phyloP scores from a whole-genome alignment of 108 stramenopile species.

The Nitzschia sp. region DNA sequence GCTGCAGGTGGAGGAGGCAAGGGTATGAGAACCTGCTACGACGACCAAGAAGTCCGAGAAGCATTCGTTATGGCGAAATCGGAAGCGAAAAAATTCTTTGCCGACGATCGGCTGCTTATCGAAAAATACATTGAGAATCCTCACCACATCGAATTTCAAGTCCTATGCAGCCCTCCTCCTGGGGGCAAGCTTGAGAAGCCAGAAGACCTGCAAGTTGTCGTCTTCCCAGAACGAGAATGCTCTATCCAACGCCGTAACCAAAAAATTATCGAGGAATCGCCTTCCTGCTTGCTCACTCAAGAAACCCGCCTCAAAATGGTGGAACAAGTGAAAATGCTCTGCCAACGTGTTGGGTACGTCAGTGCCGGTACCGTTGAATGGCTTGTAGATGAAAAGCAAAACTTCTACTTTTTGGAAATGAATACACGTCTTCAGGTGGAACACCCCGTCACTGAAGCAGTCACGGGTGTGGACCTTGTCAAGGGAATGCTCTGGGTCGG shows the following conservation, averaged over 20 bases:
- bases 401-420: constrained; percentile 99
- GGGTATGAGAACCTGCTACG: constrained; percentile 92
- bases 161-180: constrained; percentile 55
- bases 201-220: constrained; percentile 64
- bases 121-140: constrained; percentile 88
- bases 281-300: constrained; percentile 70
- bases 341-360: constrained; percentile 92
- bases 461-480: constrained; percentile 82
- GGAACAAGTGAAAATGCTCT: constrained; percentile 61
- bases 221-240: constrained; percentile 96
- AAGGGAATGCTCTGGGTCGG: constrained; percentile 92
- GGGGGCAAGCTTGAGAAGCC: constrained; percentile 22
- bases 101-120: constrained; percentile 78
- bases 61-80: constrained; percentile 65
- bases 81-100: constrained; percentile 79
- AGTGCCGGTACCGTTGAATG: constrained; percentile 98
- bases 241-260: constrained; percentile 97
- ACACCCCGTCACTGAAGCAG: constrained; percentile 94
- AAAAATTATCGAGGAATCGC: constrained; percentile 97
- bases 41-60: constrained; percentile 55
- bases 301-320: constrained; percentile 67
- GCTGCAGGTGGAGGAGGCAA: constrained; percentile 95
- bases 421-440: constrained; percentile 95
- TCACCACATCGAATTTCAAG: constrained; percentile 97
- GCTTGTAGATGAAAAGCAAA: constrained; percentile 86